Evolutionary conservation across 2,329 filamentous ascomycete genomes (phyloP), one percentile per base, ranked within the genome.

Genomic region (Cladophialophora yegresii): DNA sequence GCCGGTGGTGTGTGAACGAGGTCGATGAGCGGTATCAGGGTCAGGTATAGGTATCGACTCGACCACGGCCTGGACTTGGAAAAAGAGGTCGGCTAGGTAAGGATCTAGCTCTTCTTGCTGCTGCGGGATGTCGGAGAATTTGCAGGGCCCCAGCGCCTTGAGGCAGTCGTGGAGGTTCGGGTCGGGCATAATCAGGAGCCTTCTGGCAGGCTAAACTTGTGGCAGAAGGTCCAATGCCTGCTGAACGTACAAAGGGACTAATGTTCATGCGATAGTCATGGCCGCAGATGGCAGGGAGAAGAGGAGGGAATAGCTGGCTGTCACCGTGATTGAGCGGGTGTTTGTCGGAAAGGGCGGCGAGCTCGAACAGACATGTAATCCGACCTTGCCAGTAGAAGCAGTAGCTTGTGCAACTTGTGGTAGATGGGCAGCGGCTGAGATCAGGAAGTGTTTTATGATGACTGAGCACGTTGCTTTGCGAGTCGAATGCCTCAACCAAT

Each of bases 11-110:
- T 85, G 82, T 30, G 85, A 83, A 68, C 85, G 81, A 20, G 87
- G 81, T 47, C 86, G 85, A 64, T 74, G 79, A 69, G 69, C 74
- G 72, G 79, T 79, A 74, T 76, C 77, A 59, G 72, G 69, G 7
- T 83, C 76, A 2, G 82, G 77, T 10, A 82, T 74, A 3, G 92
- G 92, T 1, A 96, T 84, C 5, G 91, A 93, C 72, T 93, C 90
- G 71, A 90, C 80, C 62, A 96, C 84, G 20, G 88, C 80, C 72
- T 92, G 88, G 22, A 87, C 86, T 65, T 89, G 83, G 30, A 78
- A 78, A 74, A 93, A 90, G 64, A 89, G 85, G 49, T 82, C 77
- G 62, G 78, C 72, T 49, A 89, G 76, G 73, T 87, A 87, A 7
- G 78, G 71, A 22, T 81, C 77, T 47, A 88, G 81, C 63, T 82